These are phyloP conservation scores for Trematosphaeria pertusa DNA, from an alignment of 2,329 filamentous ascomycete genomes.

Conservation along the genomic window DNA sequence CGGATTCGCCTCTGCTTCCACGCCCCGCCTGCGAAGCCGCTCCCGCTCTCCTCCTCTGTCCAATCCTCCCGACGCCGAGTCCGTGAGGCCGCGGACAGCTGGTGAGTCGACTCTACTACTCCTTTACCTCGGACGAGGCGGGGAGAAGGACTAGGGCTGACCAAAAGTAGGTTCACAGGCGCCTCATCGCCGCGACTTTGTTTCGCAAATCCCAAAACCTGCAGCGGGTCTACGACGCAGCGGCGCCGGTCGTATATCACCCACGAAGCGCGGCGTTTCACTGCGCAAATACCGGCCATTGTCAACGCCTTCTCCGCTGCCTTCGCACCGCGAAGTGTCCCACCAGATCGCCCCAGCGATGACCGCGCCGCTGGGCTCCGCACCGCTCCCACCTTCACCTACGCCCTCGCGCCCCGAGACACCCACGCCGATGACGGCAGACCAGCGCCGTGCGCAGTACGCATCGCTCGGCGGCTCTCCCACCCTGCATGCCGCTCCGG, in stretches of 20 bases:
- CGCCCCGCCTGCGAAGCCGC: not conserved
- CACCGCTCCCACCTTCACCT: not conserved
- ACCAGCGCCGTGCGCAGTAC: slow-evolving; percentile 14
- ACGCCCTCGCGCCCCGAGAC: slow-evolving; percentile 20
- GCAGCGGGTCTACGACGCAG: slow-evolving; percentile 1
- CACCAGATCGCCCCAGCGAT: not conserved
- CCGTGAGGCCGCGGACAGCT: not conserved
- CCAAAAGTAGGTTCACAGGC: slow-evolving; percentile 1
- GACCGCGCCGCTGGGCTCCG: not conserved
- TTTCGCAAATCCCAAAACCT: not conserved
- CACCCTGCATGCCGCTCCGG: not conserved
- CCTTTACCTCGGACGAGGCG: no score
- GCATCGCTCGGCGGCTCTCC: not conserved
- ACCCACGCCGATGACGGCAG: slow-evolving; percentile 26
- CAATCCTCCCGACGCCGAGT: not conserved
- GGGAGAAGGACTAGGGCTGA: not conserved
- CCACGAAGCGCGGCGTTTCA: not conserved
- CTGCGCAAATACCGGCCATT: not conserved
- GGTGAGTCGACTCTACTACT: not conserved
- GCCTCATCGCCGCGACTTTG: not conserved
- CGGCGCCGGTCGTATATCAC: slow-evolving; percentile 4
- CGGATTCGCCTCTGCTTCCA: slow-evolving; percentile 10
- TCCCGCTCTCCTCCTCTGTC: not conserved
- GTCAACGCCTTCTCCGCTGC: not conserved
- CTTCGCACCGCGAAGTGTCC: not conserved